Evolutionary conservation across 2,329 filamentous ascomycete genomes (phyloP), one percentile per base, ranked within the genome.

Genomic region (Aspergillus awamori): DNA sequence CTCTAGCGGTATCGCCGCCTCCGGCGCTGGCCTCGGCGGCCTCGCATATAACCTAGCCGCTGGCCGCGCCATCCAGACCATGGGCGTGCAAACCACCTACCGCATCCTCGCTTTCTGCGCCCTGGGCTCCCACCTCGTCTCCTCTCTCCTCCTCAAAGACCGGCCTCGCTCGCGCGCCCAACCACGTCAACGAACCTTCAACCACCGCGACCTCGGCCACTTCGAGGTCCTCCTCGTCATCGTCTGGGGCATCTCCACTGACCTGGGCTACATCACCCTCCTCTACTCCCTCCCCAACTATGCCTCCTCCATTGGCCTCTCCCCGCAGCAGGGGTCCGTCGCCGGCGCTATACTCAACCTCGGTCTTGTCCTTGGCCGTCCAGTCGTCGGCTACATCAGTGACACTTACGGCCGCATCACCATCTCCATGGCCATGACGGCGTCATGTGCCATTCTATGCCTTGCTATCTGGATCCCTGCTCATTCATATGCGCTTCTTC

Each of bases 381-480:
- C 58, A 0, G 20, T 56, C 7, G 26, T 55, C n/a, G 58, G 58
- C 7, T 55, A 51, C 13, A n/a, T 56, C 11, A 60, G 58, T 13
- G 58, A 56, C 22, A 15, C 4, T 7, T 43, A 56, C 22, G 58
- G 58, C 15, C 52, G 58, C 2, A 60, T 60, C 33, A 55, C 52
- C 8, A 51, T 56, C 15, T 38, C 58, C 20, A 52, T 51, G 52
- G 5, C 22, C 1, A 52, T 56, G 58, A 51, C 58, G 6, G 58
- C 41, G 17, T n/a, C 49, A 6, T 60, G 58, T 30, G 58, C 26
- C 2, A 2, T 60, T 1, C 5, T 60, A 2, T 60, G 58, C 15
- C 53, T 60, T n/a, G 58, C 72, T 0, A 70, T 83, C 22, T 84
- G 82, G 82, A 72, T 83, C 3, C 80, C 80, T 2, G 76, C 80